Percentiles rank a stretch among this genome's conserved stretches.
Evolutionary conservation across 2,329 filamentous ascomycete species (phyloP).

Genomic region (Colletotrichum eleusines): DNA sequence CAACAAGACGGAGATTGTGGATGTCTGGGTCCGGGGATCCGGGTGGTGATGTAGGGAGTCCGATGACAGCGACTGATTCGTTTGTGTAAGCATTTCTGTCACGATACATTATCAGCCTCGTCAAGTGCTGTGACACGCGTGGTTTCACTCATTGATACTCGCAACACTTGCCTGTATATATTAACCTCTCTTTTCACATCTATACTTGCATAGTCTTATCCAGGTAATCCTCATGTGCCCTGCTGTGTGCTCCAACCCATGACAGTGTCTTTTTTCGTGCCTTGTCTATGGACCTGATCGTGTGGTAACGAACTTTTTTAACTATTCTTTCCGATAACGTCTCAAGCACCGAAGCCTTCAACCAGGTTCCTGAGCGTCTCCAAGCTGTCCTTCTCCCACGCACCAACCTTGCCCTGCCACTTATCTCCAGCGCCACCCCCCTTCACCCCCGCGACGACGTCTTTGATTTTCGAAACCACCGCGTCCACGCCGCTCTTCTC

Average conservation of each 20-base stretch:
- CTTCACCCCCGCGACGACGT: conserved; percentile 45
- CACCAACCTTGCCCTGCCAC: conserved; percentile 50
- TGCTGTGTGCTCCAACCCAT: too few relatives aligned
- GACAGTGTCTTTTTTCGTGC: too few relatives aligned
- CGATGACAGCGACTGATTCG: neutral
- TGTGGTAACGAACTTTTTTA: neutral
- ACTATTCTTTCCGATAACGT: too few relatives aligned
- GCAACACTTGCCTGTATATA: too few relatives aligned
- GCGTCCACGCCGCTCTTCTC: conserved; percentile 44
- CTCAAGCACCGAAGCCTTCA: neutral
- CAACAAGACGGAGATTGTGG: conserved; percentile 61
- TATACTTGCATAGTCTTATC: too few relatives aligned
- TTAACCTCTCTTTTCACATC: too few relatives aligned
- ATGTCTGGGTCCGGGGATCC: conserved; percentile 71
- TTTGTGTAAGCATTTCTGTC: too few relatives aligned
- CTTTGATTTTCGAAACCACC: conserved; percentile 42
- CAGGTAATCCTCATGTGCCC: too few relatives aligned
- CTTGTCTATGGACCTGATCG: neutral
- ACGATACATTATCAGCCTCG: too few relatives aligned
- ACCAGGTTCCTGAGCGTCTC: conserved; percentile 41
- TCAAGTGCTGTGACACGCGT: too few relatives aligned
- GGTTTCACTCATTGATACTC: too few relatives aligned
- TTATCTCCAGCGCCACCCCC: conserved; percentile 48
- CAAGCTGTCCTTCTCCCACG: conserved; percentile 47
- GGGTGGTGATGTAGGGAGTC: conserved; percentile 58